Evolutionary conservation across 768 basidiomycete species (phyloP).

Genomic region (Phlebiopsis gigantea): DNA sequence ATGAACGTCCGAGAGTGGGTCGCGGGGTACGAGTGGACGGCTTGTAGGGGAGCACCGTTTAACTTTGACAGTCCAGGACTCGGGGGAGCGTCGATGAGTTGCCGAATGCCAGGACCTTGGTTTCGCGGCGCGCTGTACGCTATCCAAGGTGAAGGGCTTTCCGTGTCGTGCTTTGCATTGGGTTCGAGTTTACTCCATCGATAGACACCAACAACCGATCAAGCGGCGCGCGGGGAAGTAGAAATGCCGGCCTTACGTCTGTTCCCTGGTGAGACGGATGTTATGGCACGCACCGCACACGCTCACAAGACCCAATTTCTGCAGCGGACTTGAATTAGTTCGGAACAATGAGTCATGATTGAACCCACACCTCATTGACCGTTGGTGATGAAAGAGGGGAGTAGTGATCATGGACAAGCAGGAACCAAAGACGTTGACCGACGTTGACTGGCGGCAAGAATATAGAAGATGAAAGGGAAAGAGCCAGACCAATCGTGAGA

Average conservation of each 20-base stretch:
- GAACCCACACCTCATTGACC: neutral
- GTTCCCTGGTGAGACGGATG: neutral
- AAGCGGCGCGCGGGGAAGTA: neutral
- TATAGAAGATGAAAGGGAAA: neutral
- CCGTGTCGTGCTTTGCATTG: neutral
- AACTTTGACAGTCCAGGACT: neutral
- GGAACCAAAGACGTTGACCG: too few species aligned
- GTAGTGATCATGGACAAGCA: too few species aligned
- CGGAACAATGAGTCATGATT: constrained; percentile 5
- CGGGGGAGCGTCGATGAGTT: neutral
- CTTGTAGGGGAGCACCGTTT: neutral
- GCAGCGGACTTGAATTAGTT: neutral
- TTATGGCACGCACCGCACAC: neutral
- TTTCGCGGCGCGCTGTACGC: neutral
- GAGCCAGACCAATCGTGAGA: neutral
- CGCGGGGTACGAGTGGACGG: neutral
- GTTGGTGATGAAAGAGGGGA: neutral
- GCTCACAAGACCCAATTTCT: neutral
- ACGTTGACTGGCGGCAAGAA: too few species aligned
- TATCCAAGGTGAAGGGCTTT: neutral
- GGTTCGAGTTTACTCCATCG: neutral
- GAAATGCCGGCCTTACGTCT: neutral
- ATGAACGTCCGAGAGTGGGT: neutral
- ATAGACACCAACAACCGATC: neutral
- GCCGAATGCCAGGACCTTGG: constrained; percentile 1